Base-by-base conservation (phyloP, 495 filamentous ascomycete species). In the Penicillium diatomitis region DNA sequence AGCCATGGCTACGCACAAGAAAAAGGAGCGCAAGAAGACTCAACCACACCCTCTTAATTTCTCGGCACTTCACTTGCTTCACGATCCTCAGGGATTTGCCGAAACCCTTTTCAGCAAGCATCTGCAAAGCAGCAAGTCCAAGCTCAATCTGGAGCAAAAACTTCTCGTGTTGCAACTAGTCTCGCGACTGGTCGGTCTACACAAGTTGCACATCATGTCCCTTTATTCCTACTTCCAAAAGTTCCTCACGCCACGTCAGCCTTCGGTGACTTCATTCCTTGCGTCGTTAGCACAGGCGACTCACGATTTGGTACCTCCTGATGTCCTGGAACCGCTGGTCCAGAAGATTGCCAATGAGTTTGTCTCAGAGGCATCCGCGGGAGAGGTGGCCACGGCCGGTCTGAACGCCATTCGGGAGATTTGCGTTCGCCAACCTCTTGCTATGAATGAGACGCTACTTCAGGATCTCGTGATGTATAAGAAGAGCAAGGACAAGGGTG, bases 311-410 rank as follows among this genome's bases (percentile, higher is more conserved):
- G 90, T 97, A 8, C 92, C 92, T 2, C 94, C 94, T 1, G 92
- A 99, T 70, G 85, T 82, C 4, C 78, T 99, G 12, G 90, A 96
- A 67, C 90, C 92, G 2, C 70, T 99, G 27, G 68, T 99, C 10
- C 83, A 87, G 63, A 97, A 96, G 72, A 96, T 99, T 52, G 91
- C 92, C 35, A 95, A 96, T 48, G 90, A 96, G 67, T 99, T 99
- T 60, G 91, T 99, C 6, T 95, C 88, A 0, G 92, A 99, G 64
- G 92, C 89, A 9, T 86, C 88, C 0, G 90, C 91, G 5, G 74
- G 86, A 10, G 88, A 96, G 68, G 88, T 97, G 38, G 89, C 87
- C 31, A 83, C 91, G 5, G 91, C 92, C 38, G 92, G 92, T 57
- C 78, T 98, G 47, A 99, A 96, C 60, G 83, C 87, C 20, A 97